These are phyloP conservation scores for Sporothrix mexicana DNA, from an alignment of 2,329 filamentous ascomycete species.

Conservation along the genomic window DNA sequence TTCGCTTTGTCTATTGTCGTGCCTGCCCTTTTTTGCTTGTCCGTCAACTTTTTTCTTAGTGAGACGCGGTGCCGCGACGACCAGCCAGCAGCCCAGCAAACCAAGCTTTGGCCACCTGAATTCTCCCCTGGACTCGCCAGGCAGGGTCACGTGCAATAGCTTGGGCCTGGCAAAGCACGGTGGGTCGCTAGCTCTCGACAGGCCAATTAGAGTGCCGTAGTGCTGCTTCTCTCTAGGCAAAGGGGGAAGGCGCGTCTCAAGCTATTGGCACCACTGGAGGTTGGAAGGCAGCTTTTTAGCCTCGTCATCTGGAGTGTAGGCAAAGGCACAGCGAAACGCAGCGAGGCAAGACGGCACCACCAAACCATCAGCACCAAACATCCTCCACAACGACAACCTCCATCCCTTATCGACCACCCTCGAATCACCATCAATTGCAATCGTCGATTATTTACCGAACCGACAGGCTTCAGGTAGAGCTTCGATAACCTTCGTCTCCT, in stretches of 20 bases:
- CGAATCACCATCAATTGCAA: neutral
- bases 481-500: neutral
- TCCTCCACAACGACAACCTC: conserved; percentile 1
- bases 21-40: conserved; percentile 11
- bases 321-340: conserved; percentile 21
- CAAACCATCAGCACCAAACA: conserved; percentile 16
- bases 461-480: neutral
- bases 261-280: conserved; percentile 24
- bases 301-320: conserved; percentile 55
- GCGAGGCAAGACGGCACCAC: neutral
- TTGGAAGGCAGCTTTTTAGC: conserved; percentile 58
- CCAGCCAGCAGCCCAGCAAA: conserved; percentile 19
- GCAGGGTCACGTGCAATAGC: conserved; percentile 29
- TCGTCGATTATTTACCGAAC: neutral
- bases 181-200: neutral
- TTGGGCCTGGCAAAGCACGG: neutral
- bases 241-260: conserved; percentile 31
- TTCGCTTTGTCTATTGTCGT: conserved; percentile 21
- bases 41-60: conserved; percentile 20
- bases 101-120: conserved; percentile 4
- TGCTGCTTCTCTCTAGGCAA: conserved; percentile 26
- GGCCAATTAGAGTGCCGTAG: conserved; percentile 27
- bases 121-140: conserved; percentile 15
- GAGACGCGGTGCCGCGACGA: conserved; percentile 34
- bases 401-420: neutral